Evolutionary conservation across 2,329 filamentous ascomycete genomes (phyloP).

Genomic region (Thermothelomyces thermophilus): DNA sequence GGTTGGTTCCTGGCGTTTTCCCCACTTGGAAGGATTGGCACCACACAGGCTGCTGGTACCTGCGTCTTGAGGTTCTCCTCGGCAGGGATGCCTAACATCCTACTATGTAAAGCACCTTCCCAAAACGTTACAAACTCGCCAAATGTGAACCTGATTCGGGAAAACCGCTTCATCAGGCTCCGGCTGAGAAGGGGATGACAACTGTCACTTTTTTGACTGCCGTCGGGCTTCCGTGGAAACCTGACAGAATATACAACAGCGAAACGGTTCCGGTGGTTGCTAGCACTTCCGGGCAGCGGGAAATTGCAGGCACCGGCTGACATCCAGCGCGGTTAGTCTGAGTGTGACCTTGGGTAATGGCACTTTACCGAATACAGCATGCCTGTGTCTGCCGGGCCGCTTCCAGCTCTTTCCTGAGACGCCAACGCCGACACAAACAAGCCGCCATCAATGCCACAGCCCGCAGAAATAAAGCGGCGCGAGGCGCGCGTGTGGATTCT

Average conservation of each 20-base stretch:
- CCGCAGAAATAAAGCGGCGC: neutral
- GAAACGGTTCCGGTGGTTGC: conserved; percentile 7
- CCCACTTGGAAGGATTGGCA: conserved; percentile 16
- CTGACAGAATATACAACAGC: too few relatives aligned
- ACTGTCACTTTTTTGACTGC: too few relatives aligned
- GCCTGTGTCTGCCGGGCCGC: conserved; percentile 14
- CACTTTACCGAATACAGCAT: conserved; percentile 15
- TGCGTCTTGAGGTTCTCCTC: too few relatives aligned
- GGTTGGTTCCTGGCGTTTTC: conserved; percentile 12
- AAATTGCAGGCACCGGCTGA: conserved; percentile 24
- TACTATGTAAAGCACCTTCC: neutral
- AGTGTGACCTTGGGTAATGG: neutral
- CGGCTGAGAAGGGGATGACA: too few relatives aligned
- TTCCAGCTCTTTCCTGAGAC: conserved; percentile 1
- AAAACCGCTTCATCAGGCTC: too few relatives aligned
- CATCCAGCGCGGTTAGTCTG: neutral
- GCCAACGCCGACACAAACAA: too few relatives aligned
- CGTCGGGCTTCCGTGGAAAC: too few relatives aligned
- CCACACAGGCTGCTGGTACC: conserved; percentile 18
- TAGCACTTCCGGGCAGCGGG: conserved; percentile 19
- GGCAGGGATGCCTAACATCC: conserved; percentile 8
- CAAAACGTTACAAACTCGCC: conserved; percentile 1
- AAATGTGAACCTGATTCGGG: neutral
- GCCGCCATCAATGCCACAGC: too few relatives aligned
- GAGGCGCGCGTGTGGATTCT: neutral